Conservation (phyloP, 805 yeast genomes). For the Barnettozyma californica region DNA sequence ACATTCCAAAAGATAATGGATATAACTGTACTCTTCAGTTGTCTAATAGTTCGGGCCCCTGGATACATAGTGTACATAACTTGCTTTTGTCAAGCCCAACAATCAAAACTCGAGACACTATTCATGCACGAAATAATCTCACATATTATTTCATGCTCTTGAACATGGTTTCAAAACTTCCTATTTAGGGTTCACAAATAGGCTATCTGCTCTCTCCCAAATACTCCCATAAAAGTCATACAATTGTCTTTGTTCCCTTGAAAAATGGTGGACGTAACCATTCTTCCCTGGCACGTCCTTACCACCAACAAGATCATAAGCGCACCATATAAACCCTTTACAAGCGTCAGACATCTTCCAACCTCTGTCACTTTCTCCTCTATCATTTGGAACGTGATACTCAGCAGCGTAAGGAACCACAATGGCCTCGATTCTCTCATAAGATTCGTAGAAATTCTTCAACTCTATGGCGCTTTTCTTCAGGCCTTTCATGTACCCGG, state of each 20-base stretch:
- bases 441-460: conserved; percentile 29
- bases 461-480: conserved; percentile 20
- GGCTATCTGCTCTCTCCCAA: neutral
- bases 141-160: too few relatives aligned
- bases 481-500: conserved; percentile 14
- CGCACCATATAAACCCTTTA: conserved; percentile 52
- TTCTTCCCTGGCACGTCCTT: conserved; percentile 16
- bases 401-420: conserved; percentile 46
- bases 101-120: too few relatives aligned
- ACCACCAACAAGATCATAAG: conserved; percentile 47
- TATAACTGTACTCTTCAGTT: too few relatives aligned
- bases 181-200: neutral
- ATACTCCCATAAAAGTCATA: conserved; percentile 1
- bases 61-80: too few relatives aligned
- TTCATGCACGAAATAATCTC: too few relatives aligned
- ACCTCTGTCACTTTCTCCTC: conserved; percentile 31
- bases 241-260: neutral
- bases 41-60: too few relatives aligned
- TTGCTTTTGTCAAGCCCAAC: too few relatives aligned
- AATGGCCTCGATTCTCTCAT: conserved; percentile 37
- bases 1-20: too few relatives aligned
- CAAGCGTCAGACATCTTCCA: conserved; percentile 48
- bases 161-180: neutral
- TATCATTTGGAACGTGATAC: conserved; percentile 27
- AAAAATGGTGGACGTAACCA: conserved; percentile 10